These are phyloP conservation scores for Macaranga tanarius DNA, from an alignment of 441 rosid genomes.

Conservation along the genomic window DNA sequence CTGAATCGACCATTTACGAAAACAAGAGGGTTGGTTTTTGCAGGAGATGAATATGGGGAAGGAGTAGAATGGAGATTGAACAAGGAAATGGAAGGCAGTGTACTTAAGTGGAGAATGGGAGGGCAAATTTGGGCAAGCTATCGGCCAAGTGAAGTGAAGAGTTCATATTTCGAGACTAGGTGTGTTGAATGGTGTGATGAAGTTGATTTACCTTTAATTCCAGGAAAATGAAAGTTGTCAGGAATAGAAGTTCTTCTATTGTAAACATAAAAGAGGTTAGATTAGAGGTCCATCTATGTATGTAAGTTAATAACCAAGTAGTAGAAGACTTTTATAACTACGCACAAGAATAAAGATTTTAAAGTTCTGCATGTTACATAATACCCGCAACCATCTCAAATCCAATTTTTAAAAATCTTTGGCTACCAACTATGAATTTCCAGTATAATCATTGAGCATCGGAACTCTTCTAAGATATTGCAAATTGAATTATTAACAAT, in stretches of 20 bases:
- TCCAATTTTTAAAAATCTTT: background rate
- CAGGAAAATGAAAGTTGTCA: constrained; percentile 24
- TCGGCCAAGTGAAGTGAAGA: constrained; percentile 53
- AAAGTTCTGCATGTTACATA: background rate
- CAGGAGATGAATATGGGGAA: constrained; percentile 71
- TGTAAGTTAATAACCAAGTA: background rate
- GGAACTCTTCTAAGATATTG: no score
- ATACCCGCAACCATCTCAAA: background rate
- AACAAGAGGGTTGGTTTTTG: constrained; percentile 68
- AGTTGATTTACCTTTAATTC: constrained; percentile 76
- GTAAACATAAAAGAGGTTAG: background rate
- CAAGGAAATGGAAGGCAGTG: constrained; percentile 92
- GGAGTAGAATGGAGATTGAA: constrained; percentile 72
- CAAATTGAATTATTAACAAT: no score
- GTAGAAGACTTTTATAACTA: background rate
- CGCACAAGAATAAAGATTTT: background rate
- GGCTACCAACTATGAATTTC: no score
- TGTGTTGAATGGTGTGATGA: constrained; percentile 83
- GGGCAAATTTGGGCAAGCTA: constrained; percentile 76
- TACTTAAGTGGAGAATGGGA: constrained; percentile 85
- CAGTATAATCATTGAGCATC: no score
- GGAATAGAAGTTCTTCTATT: no score
- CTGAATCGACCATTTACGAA: constrained; percentile 55
- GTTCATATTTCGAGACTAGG: constrained; percentile 61
- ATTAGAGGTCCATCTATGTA: background rate